Evolutionary conservation across 164 flowering plant genomes (phyloP).

Genomic region (Kalanchoe fedtschenkoi): DNA sequence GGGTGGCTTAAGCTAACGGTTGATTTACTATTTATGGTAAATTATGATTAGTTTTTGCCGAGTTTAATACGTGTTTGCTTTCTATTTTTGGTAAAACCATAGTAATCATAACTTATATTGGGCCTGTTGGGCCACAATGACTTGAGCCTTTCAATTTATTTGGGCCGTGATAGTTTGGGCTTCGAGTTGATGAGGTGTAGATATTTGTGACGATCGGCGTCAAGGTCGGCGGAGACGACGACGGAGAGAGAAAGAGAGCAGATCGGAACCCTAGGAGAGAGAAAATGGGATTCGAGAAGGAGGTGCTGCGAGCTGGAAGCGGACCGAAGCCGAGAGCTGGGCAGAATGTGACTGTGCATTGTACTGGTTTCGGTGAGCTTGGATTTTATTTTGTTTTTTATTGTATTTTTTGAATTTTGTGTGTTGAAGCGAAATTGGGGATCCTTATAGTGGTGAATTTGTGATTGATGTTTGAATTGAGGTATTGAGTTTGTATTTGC

Average conservation of each 20-base stretch:
- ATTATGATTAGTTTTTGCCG: too few relatives aligned
- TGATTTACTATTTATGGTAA: too few relatives aligned
- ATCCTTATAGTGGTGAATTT: too few relatives aligned
- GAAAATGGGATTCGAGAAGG: slow-evolving; percentile 77
- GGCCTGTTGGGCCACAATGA: too few relatives aligned
- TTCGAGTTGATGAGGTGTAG: too few relatives aligned
- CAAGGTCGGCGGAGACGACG: background rate
- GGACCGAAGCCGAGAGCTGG: slow-evolving; percentile 73
- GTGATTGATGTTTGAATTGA: too few relatives aligned
- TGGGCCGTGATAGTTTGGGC: too few relatives aligned
- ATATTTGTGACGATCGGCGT: background rate
- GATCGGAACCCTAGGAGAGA: background rate
- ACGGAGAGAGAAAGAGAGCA: background rate
- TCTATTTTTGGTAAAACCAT: too few relatives aligned
- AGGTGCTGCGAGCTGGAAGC: slow-evolving; percentile 47
- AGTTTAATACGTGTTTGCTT: too few relatives aligned
- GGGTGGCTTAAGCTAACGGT: background rate
- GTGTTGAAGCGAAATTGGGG: background rate
- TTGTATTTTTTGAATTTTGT: background rate
- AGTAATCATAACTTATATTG: too few relatives aligned
- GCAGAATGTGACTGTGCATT: slow-evolving; percentile 81
- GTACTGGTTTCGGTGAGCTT: slow-evolving; percentile 70
- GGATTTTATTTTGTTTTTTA: background rate
- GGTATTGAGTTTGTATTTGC: too few relatives aligned
- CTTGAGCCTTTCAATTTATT: too few relatives aligned